These are phyloP conservation scores for Eragrostis nindensis DNA, from an alignment of 176 grass and related monocot species.

Conservation along the genomic window DNA sequence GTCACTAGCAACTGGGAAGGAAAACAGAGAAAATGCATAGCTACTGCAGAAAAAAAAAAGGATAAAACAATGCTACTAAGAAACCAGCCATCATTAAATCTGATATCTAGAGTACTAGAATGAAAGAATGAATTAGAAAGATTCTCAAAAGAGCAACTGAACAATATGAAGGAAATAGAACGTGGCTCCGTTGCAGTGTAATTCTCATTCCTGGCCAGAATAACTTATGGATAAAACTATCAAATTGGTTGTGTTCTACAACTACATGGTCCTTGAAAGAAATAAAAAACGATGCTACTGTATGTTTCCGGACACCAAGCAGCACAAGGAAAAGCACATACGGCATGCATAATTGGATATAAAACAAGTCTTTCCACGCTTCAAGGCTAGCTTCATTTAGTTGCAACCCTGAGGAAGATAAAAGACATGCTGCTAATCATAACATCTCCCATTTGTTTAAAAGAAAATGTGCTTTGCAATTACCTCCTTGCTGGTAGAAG, in stretches of 20 bases:
- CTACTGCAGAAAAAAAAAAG: not conserved
- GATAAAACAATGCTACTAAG: not conserved
- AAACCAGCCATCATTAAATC: not conserved
- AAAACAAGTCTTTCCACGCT: not conserved
- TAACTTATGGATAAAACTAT: not conserved
- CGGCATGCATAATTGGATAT: not conserved
- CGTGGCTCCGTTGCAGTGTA: not conserved
- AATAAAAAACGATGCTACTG: not conserved
- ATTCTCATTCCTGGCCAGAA: not conserved
- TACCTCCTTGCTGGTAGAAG: conserved; percentile 67
- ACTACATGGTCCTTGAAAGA: not conserved
- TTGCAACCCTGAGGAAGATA: not conserved
- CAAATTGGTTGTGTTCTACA: not conserved
- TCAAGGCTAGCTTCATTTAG: not conserved
- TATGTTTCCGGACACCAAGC: not conserved
- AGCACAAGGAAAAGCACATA: not conserved
- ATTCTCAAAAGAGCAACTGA: not conserved
- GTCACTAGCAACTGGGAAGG: not conserved
- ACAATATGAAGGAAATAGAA: not conserved
- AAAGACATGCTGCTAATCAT: not conserved
- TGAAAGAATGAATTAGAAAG: not conserved
- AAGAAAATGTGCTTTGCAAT: conserved; percentile 18
- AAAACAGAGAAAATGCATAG: conserved; percentile 4
- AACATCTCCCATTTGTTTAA: not conserved
- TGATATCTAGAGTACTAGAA: not conserved